Evolutionary conservation across 495 filamentous ascomycete species (phyloP).

Genomic region (Hypoxylon intermedium): DNA sequence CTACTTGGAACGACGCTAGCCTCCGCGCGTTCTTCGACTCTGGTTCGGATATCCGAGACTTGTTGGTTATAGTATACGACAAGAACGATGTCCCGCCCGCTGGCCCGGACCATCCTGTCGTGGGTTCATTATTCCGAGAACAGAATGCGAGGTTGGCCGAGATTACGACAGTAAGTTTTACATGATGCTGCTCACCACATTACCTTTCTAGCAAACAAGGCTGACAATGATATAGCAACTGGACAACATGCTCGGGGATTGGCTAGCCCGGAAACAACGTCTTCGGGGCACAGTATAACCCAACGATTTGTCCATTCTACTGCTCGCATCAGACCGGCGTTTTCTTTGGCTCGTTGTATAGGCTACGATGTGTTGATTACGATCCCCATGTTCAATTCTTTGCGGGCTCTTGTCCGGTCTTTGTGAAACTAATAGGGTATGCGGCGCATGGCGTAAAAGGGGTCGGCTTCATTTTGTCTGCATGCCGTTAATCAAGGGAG

Average conservation of each 20-base stretch:
- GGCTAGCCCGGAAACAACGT: slow-evolving; percentile 72
- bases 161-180: slow-evolving; percentile 70
- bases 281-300: slow-evolving; percentile 51
- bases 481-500: background rate
- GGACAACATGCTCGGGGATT: slow-evolving; percentile 84
- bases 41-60: slow-evolving; percentile 86
- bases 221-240: slow-evolving; percentile 61
- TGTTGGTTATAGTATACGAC: slow-evolving; percentile 90
- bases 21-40: slow-evolving; percentile 91
- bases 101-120: slow-evolving; percentile 82
- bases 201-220: background rate
- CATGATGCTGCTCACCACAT: background rate
- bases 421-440: slow-evolving; percentile 10
- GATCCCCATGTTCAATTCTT: slow-evolving; percentile 21
- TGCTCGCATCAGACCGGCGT: slow-evolving; percentile 31
- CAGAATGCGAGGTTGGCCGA: slow-evolving; percentile 81
- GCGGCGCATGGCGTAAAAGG: slow-evolving; percentile 24
- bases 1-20: slow-evolving; percentile 83
- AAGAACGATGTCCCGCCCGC: slow-evolving; percentile 79
- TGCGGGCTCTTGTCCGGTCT: background rate
- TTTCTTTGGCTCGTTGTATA: slow-evolving; percentile 31
- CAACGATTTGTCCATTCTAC: slow-evolving; percentile 2
- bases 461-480: background rate
- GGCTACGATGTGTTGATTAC: slow-evolving; percentile 27
- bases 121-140: slow-evolving; percentile 79